A percentile compares a stretch with the other conserved stretches of the same genome.
These are phyloP conservation scores for Colletotrichum abscissum DNA, from an alignment of 2,329 filamentous ascomycete genomes.

Conservation along the genomic window DNA sequence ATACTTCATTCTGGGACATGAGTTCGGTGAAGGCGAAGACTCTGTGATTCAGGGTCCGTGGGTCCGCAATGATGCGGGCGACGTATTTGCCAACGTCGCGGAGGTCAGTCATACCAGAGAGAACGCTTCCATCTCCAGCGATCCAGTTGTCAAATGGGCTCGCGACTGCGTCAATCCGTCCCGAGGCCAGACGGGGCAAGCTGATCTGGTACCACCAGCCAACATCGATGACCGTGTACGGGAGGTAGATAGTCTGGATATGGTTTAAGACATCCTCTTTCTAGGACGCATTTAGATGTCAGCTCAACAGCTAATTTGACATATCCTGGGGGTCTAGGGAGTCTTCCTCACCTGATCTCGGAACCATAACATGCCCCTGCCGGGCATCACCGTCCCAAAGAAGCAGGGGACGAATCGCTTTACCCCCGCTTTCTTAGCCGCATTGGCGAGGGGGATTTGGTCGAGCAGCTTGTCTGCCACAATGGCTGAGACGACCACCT, in stretches of 20 bases:
- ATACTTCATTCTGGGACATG: constrained; percentile 58
- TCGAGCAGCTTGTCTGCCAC: constrained; percentile 46
- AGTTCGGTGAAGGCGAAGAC: constrained; percentile 62
- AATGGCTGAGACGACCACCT: constrained; percentile 58
- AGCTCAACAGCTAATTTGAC: not conserved
- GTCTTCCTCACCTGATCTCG: constrained; percentile 37
- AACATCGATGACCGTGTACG: constrained; percentile 68
- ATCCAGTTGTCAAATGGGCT: constrained; percentile 46
- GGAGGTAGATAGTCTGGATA: constrained; percentile 58
- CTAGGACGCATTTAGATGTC: not conserved
- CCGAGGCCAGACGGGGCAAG: constrained; percentile 41
- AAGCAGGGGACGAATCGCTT: constrained; percentile 63
- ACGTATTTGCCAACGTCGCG: constrained; percentile 65
- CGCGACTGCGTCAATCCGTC: constrained; percentile 35
- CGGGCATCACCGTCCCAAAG: constrained; percentile 57
- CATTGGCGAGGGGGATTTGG: constrained; percentile 58
- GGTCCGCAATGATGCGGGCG: constrained; percentile 61
- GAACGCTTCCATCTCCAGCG: constrained; percentile 56
- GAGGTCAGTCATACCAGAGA: constrained; percentile 57
- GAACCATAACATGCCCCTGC: constrained; percentile 46
- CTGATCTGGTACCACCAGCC: constrained; percentile 68
- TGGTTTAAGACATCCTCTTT: constrained; percentile 64
- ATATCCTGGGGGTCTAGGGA: too few relatives aligned
- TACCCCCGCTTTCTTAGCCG: constrained; percentile 60
- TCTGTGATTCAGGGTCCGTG: constrained; percentile 63